Conservation (phyloP, 352 stramenopile genomes). For the Pythium rishiriense region DNA sequence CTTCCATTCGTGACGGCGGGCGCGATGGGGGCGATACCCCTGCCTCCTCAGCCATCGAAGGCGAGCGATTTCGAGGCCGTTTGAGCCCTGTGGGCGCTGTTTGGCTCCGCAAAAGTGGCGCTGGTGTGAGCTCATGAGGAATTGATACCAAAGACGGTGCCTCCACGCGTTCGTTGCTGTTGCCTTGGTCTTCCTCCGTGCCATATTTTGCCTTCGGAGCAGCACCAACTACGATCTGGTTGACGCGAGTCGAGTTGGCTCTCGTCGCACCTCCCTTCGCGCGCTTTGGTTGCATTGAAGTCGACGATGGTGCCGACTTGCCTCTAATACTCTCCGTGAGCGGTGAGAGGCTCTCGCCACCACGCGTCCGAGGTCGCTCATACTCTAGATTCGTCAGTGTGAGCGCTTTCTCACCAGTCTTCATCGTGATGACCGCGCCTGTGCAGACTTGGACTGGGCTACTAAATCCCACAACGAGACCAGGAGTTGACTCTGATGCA, state of each 20-base stretch:
- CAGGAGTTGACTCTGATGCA: too few species aligned
- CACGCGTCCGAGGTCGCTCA: neutral
- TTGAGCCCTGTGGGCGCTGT: constrained; percentile 15
- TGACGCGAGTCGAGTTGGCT: constrained; percentile 3
- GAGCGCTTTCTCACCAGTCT: neutral
- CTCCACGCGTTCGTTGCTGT: neutral
- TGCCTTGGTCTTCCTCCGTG: neutral
- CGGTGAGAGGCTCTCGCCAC: neutral
- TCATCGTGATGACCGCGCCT: too few species aligned
- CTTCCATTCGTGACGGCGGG: neutral
- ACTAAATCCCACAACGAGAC: too few species aligned
- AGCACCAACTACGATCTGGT: constrained; percentile 14
- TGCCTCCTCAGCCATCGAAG: too few species aligned
- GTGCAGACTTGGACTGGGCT: too few species aligned
- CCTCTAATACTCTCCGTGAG: neutral
- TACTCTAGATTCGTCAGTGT: constrained; percentile 5
- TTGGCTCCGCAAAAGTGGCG: constrained; percentile 13
- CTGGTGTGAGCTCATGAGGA: neutral
- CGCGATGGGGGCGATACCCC: too few species aligned
- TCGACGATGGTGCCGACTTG: neutral
- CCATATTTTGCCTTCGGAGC: neutral
- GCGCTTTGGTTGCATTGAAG: neutral
- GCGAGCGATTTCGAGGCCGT: neutral
- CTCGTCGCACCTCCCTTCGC: neutral
- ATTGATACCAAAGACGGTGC: neutral